These are phyloP conservation scores for Leptographium lundbergii DNA, from an alignment of 2,329 filamentous ascomycete genomes.

Conservation along the genomic window DNA sequence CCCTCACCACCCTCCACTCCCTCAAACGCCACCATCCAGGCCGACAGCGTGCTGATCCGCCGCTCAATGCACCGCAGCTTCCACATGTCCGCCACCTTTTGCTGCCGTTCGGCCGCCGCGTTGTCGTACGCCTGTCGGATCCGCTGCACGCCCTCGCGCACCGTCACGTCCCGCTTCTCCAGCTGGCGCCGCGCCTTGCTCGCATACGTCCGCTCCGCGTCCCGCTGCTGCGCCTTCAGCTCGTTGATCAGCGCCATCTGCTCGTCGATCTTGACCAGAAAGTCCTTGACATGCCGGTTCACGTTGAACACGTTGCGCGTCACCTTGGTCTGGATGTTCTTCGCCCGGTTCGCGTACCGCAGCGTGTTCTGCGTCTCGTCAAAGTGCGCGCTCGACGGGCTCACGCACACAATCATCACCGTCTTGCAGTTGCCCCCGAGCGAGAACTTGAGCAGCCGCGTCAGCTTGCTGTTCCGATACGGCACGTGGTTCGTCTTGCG, in stretches of 20 bases:
- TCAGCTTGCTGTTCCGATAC: conserved; percentile 96
- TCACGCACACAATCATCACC: conserved; percentile 99
- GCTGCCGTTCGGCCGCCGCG: conserved; percentile 61
- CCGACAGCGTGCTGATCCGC: conserved; percentile 72
- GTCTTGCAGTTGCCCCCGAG: conserved; percentile 97
- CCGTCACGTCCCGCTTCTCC: conserved; percentile 66
- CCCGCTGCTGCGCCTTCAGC: conserved; percentile 82
- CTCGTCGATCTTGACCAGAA: conserved; percentile 97
- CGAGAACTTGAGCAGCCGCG: conserved; percentile 88
- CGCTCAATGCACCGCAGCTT: conserved; percentile 72
- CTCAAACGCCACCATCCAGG: conserved; percentile 90
- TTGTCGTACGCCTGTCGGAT: conserved; percentile 78
- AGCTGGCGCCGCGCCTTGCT: conserved; percentile 83
- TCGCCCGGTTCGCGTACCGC: conserved; percentile 91
- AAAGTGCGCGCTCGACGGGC: conserved; percentile 89
- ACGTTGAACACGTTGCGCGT: conserved; percentile 99
- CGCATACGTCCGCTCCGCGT: conserved; percentile 70
- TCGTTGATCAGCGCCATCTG: conserved; percentile 96
- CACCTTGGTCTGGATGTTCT: conserved; percentile 99
- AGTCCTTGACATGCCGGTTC: conserved; percentile 97
- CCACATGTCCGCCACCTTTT: conserved; percentile 68
- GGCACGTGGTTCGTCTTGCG: conserved; percentile 88
- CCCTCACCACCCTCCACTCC: conserved; percentile 33
- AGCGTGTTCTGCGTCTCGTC: conserved; percentile 98
- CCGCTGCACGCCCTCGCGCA: conserved; percentile 66